Base-by-base conservation (phyloP, 352 stramenopile genomes). In the Phytophthora pluvialis region DNA sequence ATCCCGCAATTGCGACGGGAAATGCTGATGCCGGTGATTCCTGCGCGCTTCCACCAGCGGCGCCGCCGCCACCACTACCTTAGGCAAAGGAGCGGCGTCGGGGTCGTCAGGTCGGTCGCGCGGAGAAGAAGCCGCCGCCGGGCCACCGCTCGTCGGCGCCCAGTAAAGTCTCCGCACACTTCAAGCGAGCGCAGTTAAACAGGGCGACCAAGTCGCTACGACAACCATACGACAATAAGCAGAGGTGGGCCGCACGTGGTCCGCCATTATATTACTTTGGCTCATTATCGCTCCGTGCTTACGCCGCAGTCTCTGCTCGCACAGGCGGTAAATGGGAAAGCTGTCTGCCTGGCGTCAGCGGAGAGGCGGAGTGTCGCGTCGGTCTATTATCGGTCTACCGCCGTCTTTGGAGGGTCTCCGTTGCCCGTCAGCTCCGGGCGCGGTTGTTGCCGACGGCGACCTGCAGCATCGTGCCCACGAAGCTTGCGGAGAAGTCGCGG, bases 401-500 rank as follows among this genome's bases (percentile, higher is more conserved):
- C 21, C 21, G 21, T 21, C 21, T 21, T 21, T 21, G 21, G 21
- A 21, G 21, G 21, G 21, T 21, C 21, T 21, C 26, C 15, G 28
- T 11, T 35, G 31, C 31, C 31, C 10, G 18, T 62, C 51, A 67
- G 60, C 28, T 44, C 18, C 44, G 18, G 25, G 36, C 28, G 12
- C 36, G 36, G 11, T 33, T 70, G 35, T 47, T 33, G 16, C 36
- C 53, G 21, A 71, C 72, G 9, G 70, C 76, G 25, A 72, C 59
- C 42, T 79, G 65, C 55, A 88, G 40, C 46, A 88, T 65, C 28
- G 46, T 40, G 42, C 64, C 74, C 29, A 88, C 78, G 52, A 83
- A 87, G 56, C 15, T 73, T 12, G 77, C 44, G 31, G 77, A 83
- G 61, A 88, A 86, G 26, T 75, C 64, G 21, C 75, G 78, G 44